Conservation (phyloP, 2,329 filamentous ascomycete species). For the Colletotrichum tropicicola region DNA sequence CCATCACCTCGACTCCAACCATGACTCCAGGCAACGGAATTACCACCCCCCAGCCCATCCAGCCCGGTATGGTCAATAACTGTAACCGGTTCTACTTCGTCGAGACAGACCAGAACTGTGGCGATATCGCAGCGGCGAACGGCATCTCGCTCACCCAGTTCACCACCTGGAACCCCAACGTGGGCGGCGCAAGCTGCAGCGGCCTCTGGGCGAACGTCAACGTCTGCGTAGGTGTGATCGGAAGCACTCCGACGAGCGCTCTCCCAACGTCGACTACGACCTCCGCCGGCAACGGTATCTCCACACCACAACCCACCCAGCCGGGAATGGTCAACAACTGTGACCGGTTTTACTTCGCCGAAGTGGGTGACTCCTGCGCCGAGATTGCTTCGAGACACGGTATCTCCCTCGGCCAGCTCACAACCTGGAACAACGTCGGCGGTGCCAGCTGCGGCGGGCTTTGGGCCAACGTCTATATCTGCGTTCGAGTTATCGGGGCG, state of each 20-base stretch:
- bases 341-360: constrained; percentile 32
- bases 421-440: constrained; percentile 33
- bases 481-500: not conserved
- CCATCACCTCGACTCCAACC: constrained; percentile 6
- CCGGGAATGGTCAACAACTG: constrained; percentile 28
- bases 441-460: constrained; percentile 2
- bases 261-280: not conserved
- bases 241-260: not conserved
- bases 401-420: constrained; percentile 27
- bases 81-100: constrained; percentile 29
- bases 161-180: not conserved
- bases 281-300: not conserved
- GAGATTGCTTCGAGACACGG: constrained; percentile 14
- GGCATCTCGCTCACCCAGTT: not conserved
- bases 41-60: not conserved
- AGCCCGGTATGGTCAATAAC: constrained; percentile 9
- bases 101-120: not conserved
- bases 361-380: constrained; percentile 19
- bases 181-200: not conserved
- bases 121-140: not conserved
- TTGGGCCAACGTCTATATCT: constrained; percentile 12
- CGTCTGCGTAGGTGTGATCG: not conserved
- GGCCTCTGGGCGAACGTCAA: not conserved
- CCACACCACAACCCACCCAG: not conserved
- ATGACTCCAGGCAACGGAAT: constrained; percentile 28